Evolutionary conservation across 208 protist species (phyloP), one percentile per base, ranked within the genome.

Genomic region (Leptomonas seymouri): DNA sequence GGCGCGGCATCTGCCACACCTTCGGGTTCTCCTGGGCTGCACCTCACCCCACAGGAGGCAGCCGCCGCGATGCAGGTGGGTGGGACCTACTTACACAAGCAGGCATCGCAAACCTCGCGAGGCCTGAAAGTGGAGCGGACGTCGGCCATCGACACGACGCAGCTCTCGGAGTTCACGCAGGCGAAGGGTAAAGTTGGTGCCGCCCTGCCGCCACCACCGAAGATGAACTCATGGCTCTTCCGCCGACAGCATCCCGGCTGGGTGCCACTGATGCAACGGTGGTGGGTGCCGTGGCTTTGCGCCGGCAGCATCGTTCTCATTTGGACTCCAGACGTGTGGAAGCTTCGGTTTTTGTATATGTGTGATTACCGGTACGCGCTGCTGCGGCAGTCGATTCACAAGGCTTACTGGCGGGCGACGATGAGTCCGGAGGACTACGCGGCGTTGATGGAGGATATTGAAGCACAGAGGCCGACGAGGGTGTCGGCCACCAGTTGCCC

Each of bases 321-420:
- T 12, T 94, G 89, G 86, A 94, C 89, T 0, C 89, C 89, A 4
- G 89, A 94, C 66, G 82, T 91, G 50, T 94, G 89, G 86, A 94
- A 94, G 77, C 80, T 94, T 69, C 84, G 89, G 20, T 81, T 78
- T 20, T 60, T 94, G 20, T 90, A 94, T 72, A 77, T 70, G 50
- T 81, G 74, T 23, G 89, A 94, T 65, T 67, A 89, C 67, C 74
- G 91, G 59, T 94, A 94, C 71, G 80, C 84, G 5, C 57, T 81
- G 9, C 63, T 94, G 11, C 78, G 86, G 30, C 83, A 82, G 72
- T 46, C 30, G 12, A 69, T 94, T 21, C 89, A 94, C 76, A 89
- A 79, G 71, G 79, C 84, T 18, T 94, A 94, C 57, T 94, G 89
- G 86, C 75, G 80, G 16, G 76, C 76, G 23, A 92, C 89, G 18